Base-by-base conservation (phyloP, 805 yeast genomes). In the Candida ponderosae region DNA sequence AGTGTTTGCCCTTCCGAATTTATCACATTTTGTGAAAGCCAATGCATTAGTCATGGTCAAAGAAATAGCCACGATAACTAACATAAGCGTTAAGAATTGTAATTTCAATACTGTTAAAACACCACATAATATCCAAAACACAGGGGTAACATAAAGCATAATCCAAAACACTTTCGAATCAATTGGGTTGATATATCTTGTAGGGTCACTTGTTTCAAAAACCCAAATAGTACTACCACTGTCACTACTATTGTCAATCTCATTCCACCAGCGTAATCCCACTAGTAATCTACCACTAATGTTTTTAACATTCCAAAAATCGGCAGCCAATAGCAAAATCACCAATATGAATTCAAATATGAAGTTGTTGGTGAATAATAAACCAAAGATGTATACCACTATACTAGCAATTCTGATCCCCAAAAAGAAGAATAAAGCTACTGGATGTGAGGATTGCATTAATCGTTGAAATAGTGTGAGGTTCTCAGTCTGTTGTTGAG, bases 241-340 rank as follows among this genome's bases (percentile, higher is more conserved):
- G 6, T 63, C 68, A 15, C 73, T 66, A 8, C 70, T 57, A 16
- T 63, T 66, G 21, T 72, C 66, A 0, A 88, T 70, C 55, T 90
- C 97, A 56, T 90, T 93, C 96, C 97, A 90, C 98, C 98, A 90
- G 45, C 94, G 71, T 45, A 93, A 68, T 0, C 97, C 97, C 5
- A 93, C 97, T 39, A 90, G 60, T 39, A 86, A 70, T 40, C 97
- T 66, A 1, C 98, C 98, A 17, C 95, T 70, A 19, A 90, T 83
- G 59, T 90, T 90, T 55, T 90, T 93, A 18, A 86, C 78, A 53
- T 85, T 82, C 94, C 97, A 90, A 53, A 90, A 90, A 57, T 90
- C 98, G 1, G 87, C 86, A 0, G 96, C 84, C 17, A 86, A 68
- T 16, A 88, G 62, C 15, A 93, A 63, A 2, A 89, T 76, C 18